These are phyloP conservation scores for Chalara sp. DNA, from an alignment of 2,329 filamentous ascomycete species.

Conservation along the genomic window DNA sequence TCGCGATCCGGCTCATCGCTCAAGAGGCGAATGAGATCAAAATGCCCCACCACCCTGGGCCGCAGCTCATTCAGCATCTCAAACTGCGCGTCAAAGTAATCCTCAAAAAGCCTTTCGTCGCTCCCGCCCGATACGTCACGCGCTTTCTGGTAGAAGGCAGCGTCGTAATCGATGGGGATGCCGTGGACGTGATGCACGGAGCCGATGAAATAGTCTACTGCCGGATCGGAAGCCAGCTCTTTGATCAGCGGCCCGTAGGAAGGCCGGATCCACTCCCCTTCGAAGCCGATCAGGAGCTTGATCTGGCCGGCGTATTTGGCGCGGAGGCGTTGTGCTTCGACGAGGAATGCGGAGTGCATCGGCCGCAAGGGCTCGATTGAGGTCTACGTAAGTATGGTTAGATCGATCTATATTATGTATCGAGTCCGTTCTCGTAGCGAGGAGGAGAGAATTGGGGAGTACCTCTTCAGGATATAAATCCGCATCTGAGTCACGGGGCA, in stretches of 20 bases:
- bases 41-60: slow-evolving; percentile 83
- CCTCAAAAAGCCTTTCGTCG: slow-evolving; percentile 69
- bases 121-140: slow-evolving; percentile 39
- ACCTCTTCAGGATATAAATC: slow-evolving; percentile 95
- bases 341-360: slow-evolving; percentile 65
- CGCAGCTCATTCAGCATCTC: slow-evolving; percentile 68
- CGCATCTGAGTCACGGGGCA: slow-evolving; percentile 65
- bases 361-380: slow-evolving; percentile 40
- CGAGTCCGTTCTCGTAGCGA: neutral
- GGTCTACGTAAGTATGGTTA: slow-evolving; percentile 13
- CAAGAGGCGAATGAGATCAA: slow-evolving; percentile 82
- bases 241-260: slow-evolving; percentile 51
- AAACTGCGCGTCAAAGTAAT: slow-evolving; percentile 84
- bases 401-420: neutral
- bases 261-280: slow-evolving; percentile 84
- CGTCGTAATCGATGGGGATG: slow-evolving; percentile 84
- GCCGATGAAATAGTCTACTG: slow-evolving; percentile 85
- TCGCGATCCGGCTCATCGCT: slow-evolving; percentile 61
- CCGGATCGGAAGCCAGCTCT: slow-evolving; percentile 49
- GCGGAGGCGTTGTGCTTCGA: slow-evolving; percentile 68
- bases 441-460: slow-evolving; percentile 3
- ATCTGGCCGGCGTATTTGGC: slow-evolving; percentile 64
- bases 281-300: slow-evolving; percentile 80
- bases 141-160: slow-evolving; percentile 48
- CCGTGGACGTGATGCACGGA: slow-evolving; percentile 85